Conservation (phyloP, 345 rosid species). For the Carallia pectinifolia region DNA sequence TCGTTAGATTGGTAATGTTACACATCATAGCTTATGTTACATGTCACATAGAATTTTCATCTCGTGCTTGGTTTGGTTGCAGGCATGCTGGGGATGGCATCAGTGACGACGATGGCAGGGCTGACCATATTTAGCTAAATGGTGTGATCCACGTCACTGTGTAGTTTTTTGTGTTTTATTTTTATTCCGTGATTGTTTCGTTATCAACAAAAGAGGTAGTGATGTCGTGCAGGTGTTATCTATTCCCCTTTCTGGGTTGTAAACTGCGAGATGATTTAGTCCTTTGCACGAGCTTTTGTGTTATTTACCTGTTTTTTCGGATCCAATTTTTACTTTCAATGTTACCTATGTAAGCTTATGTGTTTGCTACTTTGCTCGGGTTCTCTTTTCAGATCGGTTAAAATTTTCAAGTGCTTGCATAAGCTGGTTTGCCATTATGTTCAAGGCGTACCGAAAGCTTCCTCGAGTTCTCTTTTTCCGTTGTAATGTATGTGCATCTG, state of each 20-base stretch:
- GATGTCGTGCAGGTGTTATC: conserved; percentile 20
- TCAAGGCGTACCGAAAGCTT: too few relatives aligned
- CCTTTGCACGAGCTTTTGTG: too few relatives aligned
- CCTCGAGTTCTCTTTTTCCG: too few relatives aligned
- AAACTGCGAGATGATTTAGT: too few relatives aligned
- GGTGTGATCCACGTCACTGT: conserved; percentile 4
- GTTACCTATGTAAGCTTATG: too few relatives aligned
- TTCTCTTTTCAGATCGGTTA: too few relatives aligned
- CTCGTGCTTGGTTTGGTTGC: conserved; percentile 22
- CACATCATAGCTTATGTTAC: background rate
- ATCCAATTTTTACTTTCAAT: too few relatives aligned
- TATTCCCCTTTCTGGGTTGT: background rate
- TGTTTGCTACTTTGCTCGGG: too few relatives aligned
- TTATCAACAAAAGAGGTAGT: conserved; percentile 21
- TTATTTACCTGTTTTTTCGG: too few relatives aligned
- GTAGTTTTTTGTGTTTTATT: conserved; percentile 39
- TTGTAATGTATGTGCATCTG: too few relatives aligned
- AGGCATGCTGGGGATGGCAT: conserved; percentile 84
- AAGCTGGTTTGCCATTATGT: too few relatives aligned
- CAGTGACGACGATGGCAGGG: conserved; percentile 54
- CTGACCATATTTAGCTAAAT: conserved; percentile 43
- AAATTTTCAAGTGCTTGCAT: too few relatives aligned
- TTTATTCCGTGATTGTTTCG: conserved; percentile 13
- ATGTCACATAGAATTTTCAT: background rate
- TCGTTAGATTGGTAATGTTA: background rate